Evolutionary conservation across 2,329 filamentous ascomycete genomes (phyloP), one percentile per base, ranked within the genome.

Genomic region (Decorospora gaudefroyi): DNA sequence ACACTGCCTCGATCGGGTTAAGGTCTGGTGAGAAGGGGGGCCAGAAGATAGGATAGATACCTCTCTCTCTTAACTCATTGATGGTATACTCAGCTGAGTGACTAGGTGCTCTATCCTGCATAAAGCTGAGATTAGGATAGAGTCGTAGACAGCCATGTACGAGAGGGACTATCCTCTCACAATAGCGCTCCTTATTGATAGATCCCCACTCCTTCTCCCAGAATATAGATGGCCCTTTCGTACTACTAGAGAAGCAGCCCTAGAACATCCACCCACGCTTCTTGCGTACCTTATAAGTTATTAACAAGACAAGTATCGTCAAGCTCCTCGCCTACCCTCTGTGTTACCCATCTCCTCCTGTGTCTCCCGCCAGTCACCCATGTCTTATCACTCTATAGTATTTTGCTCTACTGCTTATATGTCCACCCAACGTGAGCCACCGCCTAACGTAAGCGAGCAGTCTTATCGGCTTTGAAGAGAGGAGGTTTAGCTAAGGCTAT

Each of bases 161-260:
- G 4, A 26, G 21, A 23, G 53, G 46, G 11, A 57, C 30, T 41
- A 46, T 58, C 29, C 33, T 31, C 36, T 51, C 32, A 23, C 19
- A 35, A 40, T 62, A 67, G 12, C 38, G 52, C 23, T 61, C 37
- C 9, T 32, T 34, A n/a, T 51, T 59, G 21, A 67, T 66, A 22
- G 28, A 46, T 16, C 54, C 55, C 61, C 46, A 68, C 28, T 64
- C 62, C 46, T 67, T 67, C 51, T 65, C 57, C 63, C 47, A 69
- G 42, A 67, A 64, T 13, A 67, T 34, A 12, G 44, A 46, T 22
- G 51, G 57, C 6, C 64, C 61, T 49, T 62, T 65, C 7, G 28
- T 32, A 21, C 12, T 28, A 18, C 62, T 53, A 34, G 38, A 51
- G 49, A 67, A 64, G 33, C n/a, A n/a, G n/a, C n/a, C n/a, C n/a